Base-by-base conservation (phyloP, 2,329 filamentous ascomycete species). In the Scleromitrula shiraiana region DNA sequence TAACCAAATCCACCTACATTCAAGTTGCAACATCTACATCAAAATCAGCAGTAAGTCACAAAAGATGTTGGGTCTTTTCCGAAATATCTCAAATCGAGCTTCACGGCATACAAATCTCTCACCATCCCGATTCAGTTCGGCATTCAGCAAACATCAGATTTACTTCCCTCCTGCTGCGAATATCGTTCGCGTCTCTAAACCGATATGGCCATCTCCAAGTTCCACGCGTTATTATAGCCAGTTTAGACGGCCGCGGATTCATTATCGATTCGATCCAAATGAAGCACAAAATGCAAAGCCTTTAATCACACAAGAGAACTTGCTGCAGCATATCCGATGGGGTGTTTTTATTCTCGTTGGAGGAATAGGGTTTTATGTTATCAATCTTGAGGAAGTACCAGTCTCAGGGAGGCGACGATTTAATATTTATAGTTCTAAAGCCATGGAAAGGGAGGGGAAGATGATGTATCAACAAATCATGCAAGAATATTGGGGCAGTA, bases 361-460 rank as follows among this genome's bases (percentile, higher is more conserved):
- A n/a, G 70, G 66, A 5, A 19, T 50, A 14, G 41, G 61, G 3
- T 80, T 88, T 62, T 89, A 88, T 68, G 70, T 80, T 47, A 72
- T 68, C 61, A 83, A 89, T 62, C 69, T 86, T 35, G 82, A 91
- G 64, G 76, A 75, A 26, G 85, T 90, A 12, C 85, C 85, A 2
- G 75, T 88, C 6, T 84, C 80, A 5, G 82, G 83, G 0, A 77
- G 87, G 7, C 72, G 72, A 58, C 76, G 86, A 29, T 91, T 91
- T 74, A 90, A 89, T 64, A 77, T 80, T 62, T 76, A 81, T 52
- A 70, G 69, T 29, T 69, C 78, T 6, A 70, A 71, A 19, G 64
- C 71, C 5, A 80, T 87, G 45, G 71, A 75, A 41, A 62, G 67
- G 45, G 66, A 77, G 26, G 74, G 72, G n/a, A 63, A 72, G 48